These are phyloP conservation scores for Ceratobasidium theobromae DNA, from an alignment of 1,284 basidiomycete species.

Conservation along the genomic window DNA sequence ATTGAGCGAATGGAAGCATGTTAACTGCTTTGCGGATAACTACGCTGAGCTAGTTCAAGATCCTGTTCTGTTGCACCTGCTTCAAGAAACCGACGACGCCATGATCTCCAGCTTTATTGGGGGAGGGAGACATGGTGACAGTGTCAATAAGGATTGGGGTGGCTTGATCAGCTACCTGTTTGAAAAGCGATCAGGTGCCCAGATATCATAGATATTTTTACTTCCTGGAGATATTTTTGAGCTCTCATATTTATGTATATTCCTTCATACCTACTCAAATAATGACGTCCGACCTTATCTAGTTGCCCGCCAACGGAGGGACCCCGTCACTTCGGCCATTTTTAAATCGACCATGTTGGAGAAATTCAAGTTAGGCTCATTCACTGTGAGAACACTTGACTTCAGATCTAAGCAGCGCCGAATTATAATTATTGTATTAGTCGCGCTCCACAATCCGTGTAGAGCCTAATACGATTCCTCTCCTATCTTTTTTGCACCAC, in stretches of 20 bases:
- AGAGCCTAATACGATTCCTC: too few relatives aligned
- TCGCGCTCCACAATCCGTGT: too few relatives aligned
- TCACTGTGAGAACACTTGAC: too few relatives aligned
- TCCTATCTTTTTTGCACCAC: too few relatives aligned
- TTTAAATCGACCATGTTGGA: too few relatives aligned
- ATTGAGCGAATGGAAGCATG: slow-evolving; percentile 86
- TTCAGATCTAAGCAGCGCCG: too few relatives aligned
- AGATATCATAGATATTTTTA: background rate
- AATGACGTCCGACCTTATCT: too few relatives aligned
- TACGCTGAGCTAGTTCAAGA: slow-evolving; percentile 59
- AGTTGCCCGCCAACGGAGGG: too few relatives aligned
- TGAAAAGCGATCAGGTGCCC: slow-evolving; percentile 44
- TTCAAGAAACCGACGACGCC: slow-evolving; percentile 45
- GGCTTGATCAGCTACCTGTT: slow-evolving; percentile 73
- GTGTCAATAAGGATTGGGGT: slow-evolving; percentile 47
- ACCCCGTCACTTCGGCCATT: too few relatives aligned
- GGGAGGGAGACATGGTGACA: slow-evolving; percentile 36
- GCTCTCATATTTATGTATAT: background rate
- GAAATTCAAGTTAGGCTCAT: too few relatives aligned
- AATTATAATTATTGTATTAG: too few relatives aligned
- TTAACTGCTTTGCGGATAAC: slow-evolving; percentile 62
- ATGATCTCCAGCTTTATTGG: slow-evolving; percentile 24
- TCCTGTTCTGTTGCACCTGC: slow-evolving; percentile 58
- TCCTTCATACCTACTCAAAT: too few relatives aligned
- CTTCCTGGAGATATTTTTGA: background rate